A percentile compares a stretch with the other conserved stretches of the same genome.
These are phyloP conservation scores for Tephrocybe sp. DNA, from an alignment of 768 basidiomycete genomes.

Conservation along the genomic window DNA sequence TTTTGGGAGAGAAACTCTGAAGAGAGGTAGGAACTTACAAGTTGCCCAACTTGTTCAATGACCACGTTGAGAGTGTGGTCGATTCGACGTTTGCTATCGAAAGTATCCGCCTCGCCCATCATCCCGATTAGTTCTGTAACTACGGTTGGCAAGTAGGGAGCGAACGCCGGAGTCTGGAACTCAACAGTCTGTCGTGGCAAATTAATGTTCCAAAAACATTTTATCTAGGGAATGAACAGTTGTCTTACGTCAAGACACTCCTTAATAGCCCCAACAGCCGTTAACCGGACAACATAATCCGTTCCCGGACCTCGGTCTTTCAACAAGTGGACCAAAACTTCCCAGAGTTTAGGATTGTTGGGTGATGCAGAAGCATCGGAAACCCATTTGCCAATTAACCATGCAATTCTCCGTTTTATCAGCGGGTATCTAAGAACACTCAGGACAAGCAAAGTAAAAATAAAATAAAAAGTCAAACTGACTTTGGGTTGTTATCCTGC, in stretches of 20 bases:
- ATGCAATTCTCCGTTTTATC: constrained; percentile 92
- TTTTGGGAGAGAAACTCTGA: background rate
- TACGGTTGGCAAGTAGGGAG: constrained; percentile 61
- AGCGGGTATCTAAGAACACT: constrained; percentile 67
- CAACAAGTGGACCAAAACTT: constrained; percentile 75
- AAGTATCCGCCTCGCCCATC: constrained; percentile 67
- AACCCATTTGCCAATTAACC: constrained; percentile 91
- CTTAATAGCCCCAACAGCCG: constrained; percentile 73
- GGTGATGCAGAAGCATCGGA: constrained; percentile 60
- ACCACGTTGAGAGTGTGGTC: constrained; percentile 65
- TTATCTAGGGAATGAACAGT: background rate
- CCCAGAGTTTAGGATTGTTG: constrained; percentile 70
- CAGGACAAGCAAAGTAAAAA: constrained; percentile 7
- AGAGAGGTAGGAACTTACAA: constrained; percentile 25
- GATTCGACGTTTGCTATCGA: constrained; percentile 78
- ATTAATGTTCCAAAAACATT: background rate
- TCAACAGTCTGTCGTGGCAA: constrained; percentile 46
- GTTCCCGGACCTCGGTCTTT: constrained; percentile 65
- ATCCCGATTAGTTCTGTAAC: constrained; percentile 69
- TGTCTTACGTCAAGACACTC: constrained; percentile 81
- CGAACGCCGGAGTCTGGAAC: constrained; percentile 62
- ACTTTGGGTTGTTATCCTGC: constrained; percentile 58
- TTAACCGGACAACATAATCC: constrained; percentile 84
- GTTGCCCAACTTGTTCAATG: constrained; percentile 51
- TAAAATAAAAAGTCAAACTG: constrained; percentile 15